Evolutionary conservation across 352 stramenopile species (phyloP).

Genomic region (Phytopythium ostracodes): DNA sequence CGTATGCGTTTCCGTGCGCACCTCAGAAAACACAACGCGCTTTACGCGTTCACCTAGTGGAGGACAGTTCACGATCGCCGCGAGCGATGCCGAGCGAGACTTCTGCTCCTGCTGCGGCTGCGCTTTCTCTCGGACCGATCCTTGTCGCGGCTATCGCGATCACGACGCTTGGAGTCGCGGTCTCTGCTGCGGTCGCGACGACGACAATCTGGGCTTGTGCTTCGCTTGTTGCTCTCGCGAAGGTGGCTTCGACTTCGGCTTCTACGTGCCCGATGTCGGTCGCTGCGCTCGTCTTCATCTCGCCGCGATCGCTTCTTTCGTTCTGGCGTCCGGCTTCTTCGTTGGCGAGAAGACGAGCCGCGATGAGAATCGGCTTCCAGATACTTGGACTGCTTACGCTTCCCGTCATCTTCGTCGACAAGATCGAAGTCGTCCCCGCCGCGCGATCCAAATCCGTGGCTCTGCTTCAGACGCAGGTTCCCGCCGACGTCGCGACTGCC

Average conservation of each 20-base stretch:
- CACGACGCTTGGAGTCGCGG: slow-evolving; percentile 3
- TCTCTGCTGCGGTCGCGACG: slow-evolving; percentile 5
- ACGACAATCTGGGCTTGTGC: slow-evolving; percentile 4
- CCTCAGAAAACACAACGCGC: background rate
- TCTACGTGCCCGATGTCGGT: background rate
- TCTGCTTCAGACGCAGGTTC: slow-evolving; percentile 43
- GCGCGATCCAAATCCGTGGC: slow-evolving; percentile 7
- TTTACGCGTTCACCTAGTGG: background rate
- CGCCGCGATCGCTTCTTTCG: slow-evolving; percentile 10
- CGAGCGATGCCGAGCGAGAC: slow-evolving; percentile 4
- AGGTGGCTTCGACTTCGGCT: slow-evolving; percentile 8
- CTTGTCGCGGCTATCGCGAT: slow-evolving; percentile 5
- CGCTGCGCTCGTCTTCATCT: background rate
- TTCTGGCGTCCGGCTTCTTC: background rate
- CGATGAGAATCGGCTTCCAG: background rate
- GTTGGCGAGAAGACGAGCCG: background rate
- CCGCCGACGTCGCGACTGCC: slow-evolving; percentile 25
- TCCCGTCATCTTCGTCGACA: slow-evolving; percentile 34
- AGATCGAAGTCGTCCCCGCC: slow-evolving; percentile 35
- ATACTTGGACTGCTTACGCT: background rate
- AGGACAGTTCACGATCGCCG: background rate
- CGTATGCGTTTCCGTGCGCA: background rate
- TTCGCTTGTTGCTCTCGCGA: background rate
- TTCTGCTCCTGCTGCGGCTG: slow-evolving; percentile 10
- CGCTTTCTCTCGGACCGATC: background rate